These are phyloP conservation scores for Beauveria australis DNA, from an alignment of 2,329 filamentous ascomycete species.

Conservation along the genomic window DNA sequence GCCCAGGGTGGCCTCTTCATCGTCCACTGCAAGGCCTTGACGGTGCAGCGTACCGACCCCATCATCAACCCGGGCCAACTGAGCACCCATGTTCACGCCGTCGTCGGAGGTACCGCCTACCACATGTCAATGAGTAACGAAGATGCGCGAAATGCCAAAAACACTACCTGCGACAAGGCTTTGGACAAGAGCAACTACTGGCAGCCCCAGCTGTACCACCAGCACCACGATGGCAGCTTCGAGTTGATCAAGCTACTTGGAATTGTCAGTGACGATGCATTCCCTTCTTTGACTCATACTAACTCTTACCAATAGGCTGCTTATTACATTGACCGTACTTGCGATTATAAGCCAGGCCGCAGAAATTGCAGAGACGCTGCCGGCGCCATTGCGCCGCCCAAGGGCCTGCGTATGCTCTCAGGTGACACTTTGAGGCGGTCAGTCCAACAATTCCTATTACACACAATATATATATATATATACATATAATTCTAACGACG, in stretches of 20 bases:
- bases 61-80: constrained; percentile 46
- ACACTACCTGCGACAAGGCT: constrained; percentile 56
- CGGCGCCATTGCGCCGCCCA: constrained; percentile 48
- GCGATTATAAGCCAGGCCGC: constrained; percentile 20
- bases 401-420: constrained; percentile 57
- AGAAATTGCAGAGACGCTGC: constrained; percentile 15
- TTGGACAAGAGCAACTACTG: constrained; percentile 61
- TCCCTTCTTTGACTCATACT: neutral
- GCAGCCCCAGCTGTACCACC: constrained; percentile 48
- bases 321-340: constrained; percentile 21
- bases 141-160: constrained; percentile 42
- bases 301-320: constrained; percentile 14
- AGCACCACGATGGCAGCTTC: constrained; percentile 49
- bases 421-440: constrained; percentile 44
- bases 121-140: constrained; percentile 44
- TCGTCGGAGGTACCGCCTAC: constrained; percentile 56
- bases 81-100: constrained; percentile 50
- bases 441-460: neutral
- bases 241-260: constrained; percentile 26
- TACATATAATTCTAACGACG: no score
- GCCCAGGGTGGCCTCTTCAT: constrained; percentile 16
- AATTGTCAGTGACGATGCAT: constrained; percentile 15
- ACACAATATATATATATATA: no score
- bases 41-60: constrained; percentile 46
- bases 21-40: constrained; percentile 20